Evolutionary conservation across 306 rosid species (phyloP).

Genomic region (Casuarina equisetifolia): DNA sequence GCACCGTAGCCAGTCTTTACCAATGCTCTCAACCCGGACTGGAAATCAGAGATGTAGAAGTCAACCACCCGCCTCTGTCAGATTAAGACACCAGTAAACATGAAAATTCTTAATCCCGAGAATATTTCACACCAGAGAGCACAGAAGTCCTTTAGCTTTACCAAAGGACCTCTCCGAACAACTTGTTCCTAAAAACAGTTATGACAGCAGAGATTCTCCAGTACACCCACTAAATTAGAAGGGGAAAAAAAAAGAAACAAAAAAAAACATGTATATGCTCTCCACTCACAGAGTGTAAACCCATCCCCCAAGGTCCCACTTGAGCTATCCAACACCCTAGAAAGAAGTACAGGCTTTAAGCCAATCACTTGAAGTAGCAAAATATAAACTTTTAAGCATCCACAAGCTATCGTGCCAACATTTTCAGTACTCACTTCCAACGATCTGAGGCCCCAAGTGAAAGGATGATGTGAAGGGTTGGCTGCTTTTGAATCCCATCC

Average conservation of each 20-base stretch:
- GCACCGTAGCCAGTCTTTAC: conserved; percentile 95
- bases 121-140: neutral
- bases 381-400: conserved; percentile 2
- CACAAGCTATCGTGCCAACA: neutral
- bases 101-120: neutral
- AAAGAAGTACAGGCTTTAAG: neutral
- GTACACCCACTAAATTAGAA: neutral
- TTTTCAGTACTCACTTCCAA: conserved; percentile 62
- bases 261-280: neutral
- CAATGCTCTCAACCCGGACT: conserved; percentile 95
- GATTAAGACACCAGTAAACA: neutral
- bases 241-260: neutral
- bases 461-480: conserved; percentile 84
- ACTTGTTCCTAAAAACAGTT: neutral
- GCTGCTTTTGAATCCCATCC: conserved; percentile 99
- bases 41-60: conserved; percentile 99
- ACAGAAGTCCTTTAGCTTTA: neutral
- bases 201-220: neutral
- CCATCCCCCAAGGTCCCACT: neutral
- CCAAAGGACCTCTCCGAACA: neutral
- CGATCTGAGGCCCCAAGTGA: conserved; percentile 95
- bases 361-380: neutral
- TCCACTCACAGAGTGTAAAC: neutral
- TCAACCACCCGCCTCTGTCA: conserved; percentile 92
- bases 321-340: neutral